Base-by-base conservation (phyloP, 2,329 filamentous ascomycete species). In the Calonectria ilicicola region DNA sequence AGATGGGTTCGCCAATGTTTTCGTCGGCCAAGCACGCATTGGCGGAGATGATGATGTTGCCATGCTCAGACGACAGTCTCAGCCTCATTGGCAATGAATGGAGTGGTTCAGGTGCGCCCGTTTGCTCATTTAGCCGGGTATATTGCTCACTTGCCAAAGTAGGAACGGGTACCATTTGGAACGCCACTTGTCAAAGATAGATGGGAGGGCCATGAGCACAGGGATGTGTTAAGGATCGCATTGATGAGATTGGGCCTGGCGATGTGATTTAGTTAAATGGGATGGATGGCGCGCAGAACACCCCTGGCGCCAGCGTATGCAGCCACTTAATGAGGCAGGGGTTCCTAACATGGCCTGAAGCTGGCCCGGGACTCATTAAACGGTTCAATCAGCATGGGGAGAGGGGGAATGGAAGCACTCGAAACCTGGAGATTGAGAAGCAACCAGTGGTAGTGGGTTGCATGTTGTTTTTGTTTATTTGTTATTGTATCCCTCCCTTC, bases 281-380 rank as follows among this genome's bases (percentile, higher is more conserved):
- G 73, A 74, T 75, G 73, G 72, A 79, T 80, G 77, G 78, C 77
- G 73, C 77, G 78, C 78, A 80, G 79, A 74, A 75, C 73, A 80
- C 77, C 78, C 78, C 77, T 80, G 78, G 69, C 76, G 70, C 72
- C 72, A 78, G 76, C 75, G 76, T 71, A 80, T 80, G 78, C 78
- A 80, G 78, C 78, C 78, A 80, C 78, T 80, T 80, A 79, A 80
- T 80, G 74, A 77, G 73, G 75, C 78, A 80, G 78, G 78, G 78
- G 78, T 77, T 70, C 70, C 72, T 76, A 79, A 74, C 77, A 76
- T 72, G 70, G 73, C 73, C 72, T 58, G 69, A 53, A 72, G 72
- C 74, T 74, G 74, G 75, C 64, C 72, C 71, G 65, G 56, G 75
- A 74, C 77, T 79, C 75, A 74, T 78, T 76, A 79, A 72, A 53